Base-by-base conservation (phyloP, 2,329 filamentous ascomycete genomes). In the Microthyrium microscopicum region DNA sequence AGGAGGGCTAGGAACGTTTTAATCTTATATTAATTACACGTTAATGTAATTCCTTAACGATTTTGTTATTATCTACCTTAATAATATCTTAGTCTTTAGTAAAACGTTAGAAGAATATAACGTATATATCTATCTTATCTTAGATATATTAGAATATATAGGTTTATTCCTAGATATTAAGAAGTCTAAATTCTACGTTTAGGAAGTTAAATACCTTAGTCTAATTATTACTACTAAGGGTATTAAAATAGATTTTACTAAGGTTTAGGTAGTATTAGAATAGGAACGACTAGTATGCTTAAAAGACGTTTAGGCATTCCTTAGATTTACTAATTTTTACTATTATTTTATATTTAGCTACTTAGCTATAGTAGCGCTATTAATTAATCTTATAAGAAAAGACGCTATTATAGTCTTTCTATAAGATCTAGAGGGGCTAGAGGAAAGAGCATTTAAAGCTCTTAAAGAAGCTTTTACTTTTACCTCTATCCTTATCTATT, bases 261-360 rank as follows among this genome's bases (percentile, higher is more conserved):
- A 43, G 26, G 29, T 46, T n/a, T 22, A 40, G 17, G 31, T 26
- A 3, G 41, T 47, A 20, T 22, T 20, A 8, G 22, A 44, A 9
- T 53, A 38, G 46, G 2, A 32, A 26, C 20, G 5, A 16, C 48
- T 40, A 2, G 29, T 19, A 11, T 41, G 19, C 8, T 19, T 43
- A 3, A 39, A 36, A 16, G 39, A 38, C 16, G 40, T 42, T 6
- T 38, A 42, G 34, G 37, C 30, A 3, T 52, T 54, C 37, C 12
- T 52, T 15, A 44, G 45, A 6, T 49, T 53, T 30, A 35, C 36
- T 5, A 49, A 50, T 18, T 53, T 48, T 31, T 53, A 53, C 36
- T 31, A 42, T 9, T 26, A 40, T 8, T 51, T 51, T 29, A 46
- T 51, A 12, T n/a, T 38, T 4, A 18, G 38, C 2, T 48, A 40